Conservation (phyloP, 176 grass and related monocot genomes). For the Tillandsia leiboldiana region DNA sequence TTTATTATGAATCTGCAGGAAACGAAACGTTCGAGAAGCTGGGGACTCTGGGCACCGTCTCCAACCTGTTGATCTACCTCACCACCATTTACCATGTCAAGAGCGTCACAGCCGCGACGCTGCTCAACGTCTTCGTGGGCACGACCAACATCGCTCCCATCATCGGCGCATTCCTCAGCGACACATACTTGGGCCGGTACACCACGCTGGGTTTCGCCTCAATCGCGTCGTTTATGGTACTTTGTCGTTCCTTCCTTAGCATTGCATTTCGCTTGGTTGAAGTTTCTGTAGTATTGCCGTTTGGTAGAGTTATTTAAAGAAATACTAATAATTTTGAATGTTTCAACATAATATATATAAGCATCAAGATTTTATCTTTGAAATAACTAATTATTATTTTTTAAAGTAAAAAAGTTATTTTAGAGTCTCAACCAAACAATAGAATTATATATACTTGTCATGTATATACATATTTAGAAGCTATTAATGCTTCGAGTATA, state of each 20-base stretch:
- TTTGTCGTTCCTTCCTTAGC: not conserved
- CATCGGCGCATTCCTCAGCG: constrained; percentile 62
- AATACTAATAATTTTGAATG: not conserved
- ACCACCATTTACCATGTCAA: constrained; percentile 57
- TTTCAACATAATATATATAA: no score
- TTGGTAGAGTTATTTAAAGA: not conserved
- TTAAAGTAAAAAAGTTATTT: no score
- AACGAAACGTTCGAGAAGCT: constrained; percentile 90
- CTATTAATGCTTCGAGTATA: no score
- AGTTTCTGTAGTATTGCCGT: not conserved
- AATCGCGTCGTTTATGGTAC: constrained; percentile 38
- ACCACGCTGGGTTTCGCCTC: constrained; percentile 36
- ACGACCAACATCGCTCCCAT: constrained; percentile 50
- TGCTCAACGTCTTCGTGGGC: constrained; percentile 44
- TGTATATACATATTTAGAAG: no score
- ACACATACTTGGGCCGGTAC: constrained; percentile 81
- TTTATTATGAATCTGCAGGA: constrained; percentile 18
- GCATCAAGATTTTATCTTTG: no score
- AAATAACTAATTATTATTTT: no score
- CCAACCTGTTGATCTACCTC: constrained; percentile 73
- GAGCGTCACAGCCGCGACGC: constrained; percentile 28
- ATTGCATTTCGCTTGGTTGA: not conserved
- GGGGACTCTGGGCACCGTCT: constrained; percentile 46
- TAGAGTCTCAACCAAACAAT: no score
- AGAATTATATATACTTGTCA: no score